Evolutionary conservation across 305 asterid species (phyloP).

Genomic region (Solanum hybrid): DNA sequence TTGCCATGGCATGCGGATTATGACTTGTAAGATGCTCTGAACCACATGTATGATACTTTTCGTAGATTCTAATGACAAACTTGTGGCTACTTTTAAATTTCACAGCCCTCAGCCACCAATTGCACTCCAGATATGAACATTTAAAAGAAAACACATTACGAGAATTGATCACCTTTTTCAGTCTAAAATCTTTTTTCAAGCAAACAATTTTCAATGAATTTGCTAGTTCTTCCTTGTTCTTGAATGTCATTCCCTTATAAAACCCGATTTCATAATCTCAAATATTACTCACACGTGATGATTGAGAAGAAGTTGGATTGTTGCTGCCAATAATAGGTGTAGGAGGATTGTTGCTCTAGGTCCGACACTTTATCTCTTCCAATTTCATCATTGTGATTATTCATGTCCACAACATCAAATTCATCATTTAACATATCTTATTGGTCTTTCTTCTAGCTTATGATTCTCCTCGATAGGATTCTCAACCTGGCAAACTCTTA

Average conservation of each 20-base stretch:
- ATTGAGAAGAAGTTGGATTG: not conserved
- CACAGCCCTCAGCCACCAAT: no score
- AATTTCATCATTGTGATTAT: not conserved
- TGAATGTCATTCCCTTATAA: not conserved
- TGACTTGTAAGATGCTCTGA: no score
- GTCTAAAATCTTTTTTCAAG: no score
- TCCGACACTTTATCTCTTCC: not conserved
- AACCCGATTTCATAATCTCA: no score
- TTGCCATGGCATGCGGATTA: not conserved
- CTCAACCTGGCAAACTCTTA: not conserved
- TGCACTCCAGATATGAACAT: no score
- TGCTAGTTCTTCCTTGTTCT: no score
- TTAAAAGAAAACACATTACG: no score
- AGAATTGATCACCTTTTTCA: no score
- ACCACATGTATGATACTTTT: no score
- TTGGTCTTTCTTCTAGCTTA: not conserved
- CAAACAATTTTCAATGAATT: no score
- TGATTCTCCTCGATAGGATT: not conserved
- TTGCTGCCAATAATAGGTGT: not conserved
- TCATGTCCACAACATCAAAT: not conserved
- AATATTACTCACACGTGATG: not conserved
- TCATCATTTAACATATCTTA: not conserved
- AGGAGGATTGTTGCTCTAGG: not conserved
- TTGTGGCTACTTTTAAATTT: no score
- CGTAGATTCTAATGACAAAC: no score